Conservation (phyloP, 1,139 yeast species). For the Blastobotrys aristatus region DNA sequence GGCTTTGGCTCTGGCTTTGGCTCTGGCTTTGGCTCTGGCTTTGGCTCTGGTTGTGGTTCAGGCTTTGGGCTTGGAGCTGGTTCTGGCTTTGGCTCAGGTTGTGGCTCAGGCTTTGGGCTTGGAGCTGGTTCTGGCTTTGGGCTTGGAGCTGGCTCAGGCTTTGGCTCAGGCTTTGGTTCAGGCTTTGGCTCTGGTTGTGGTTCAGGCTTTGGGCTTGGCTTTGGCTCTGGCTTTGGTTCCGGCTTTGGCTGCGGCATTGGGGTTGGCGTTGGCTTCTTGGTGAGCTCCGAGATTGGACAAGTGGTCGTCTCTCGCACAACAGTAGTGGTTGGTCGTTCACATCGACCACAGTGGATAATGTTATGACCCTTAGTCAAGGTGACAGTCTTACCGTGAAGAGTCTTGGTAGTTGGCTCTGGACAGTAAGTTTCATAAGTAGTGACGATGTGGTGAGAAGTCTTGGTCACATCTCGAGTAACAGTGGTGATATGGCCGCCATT, state of each 20-base stretch:
- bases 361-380: slow-evolving; percentile 40
- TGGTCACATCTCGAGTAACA: slow-evolving; percentile 29
- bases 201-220: not conserved
- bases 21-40: not conserved
- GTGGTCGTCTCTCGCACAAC: slow-evolving; percentile 37
- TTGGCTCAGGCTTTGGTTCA: not conserved
- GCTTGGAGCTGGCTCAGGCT: not conserved
- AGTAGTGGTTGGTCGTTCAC: slow-evolving; percentile 53
- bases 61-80: not conserved
- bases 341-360: slow-evolving; percentile 44
- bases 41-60: slow-evolving; percentile 1
- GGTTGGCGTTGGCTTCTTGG: not conserved
- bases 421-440: slow-evolving; percentile 41
- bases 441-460: slow-evolving; percentile 33
- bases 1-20: not conserved
- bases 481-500: slow-evolving; percentile 25
- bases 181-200: slow-evolving; percentile 1
- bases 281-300: not conserved
- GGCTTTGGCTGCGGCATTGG: not conserved
- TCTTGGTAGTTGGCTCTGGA: slow-evolving; percentile 40
- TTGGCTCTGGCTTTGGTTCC: too few species aligned
- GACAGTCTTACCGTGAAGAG: slow-evolving; percentile 37
- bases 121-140: not conserved
- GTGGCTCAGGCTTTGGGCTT: not conserved
- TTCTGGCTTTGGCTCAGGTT: not conserved